phyloP scores from a whole-genome alignment of 2,329 filamentous ascomycete species.

The Xylariaceae sp. region DNA sequence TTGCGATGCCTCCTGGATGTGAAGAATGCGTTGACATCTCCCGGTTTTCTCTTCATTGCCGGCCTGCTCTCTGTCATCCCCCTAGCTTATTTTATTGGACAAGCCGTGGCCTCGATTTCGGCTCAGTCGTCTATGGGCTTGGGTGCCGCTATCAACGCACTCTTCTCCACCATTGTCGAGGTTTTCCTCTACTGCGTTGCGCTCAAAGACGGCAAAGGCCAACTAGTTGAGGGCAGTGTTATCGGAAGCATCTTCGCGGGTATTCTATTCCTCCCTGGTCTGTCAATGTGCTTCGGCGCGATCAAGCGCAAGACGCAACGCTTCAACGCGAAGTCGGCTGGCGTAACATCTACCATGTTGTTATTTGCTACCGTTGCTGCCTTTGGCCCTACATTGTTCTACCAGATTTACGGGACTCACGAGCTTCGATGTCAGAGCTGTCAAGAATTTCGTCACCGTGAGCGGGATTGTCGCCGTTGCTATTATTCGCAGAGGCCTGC shows the following conservation, averaged over 20 bases:
- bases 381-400: constrained; percentile 93
- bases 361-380: constrained; percentile 93
- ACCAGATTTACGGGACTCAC: constrained; percentile 97
- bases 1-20: constrained; percentile 64
- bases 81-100: constrained; percentile 95
- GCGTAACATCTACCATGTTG: constrained; percentile 96
- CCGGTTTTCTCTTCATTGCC: constrained; percentile 79
- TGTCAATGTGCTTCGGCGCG: constrained; percentile 98
- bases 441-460: constrained; percentile 43
- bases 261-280: constrained; percentile 84
- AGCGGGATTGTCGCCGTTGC: constrained; percentile 80
- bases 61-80: constrained; percentile 90
- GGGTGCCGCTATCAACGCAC: constrained; percentile 93
- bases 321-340: constrained; percentile 93
- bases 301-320: constrained; percentile 97
- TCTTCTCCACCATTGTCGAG: constrained; percentile 96
- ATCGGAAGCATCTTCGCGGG: constrained; percentile 97
- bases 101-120: constrained; percentile 96
- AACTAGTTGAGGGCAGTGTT: constrained; percentile 92
- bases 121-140: constrained; percentile 98
- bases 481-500: constrained; percentile 88
- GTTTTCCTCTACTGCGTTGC: constrained; percentile 97
- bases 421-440: constrained; percentile 79
- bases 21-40: constrained; percentile 68
- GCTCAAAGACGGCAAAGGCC: constrained; percentile 83